Evolutionary conservation across 2,329 filamentous ascomycete genomes (phyloP).

Genomic region (Ilyonectria mors-panacis): DNA sequence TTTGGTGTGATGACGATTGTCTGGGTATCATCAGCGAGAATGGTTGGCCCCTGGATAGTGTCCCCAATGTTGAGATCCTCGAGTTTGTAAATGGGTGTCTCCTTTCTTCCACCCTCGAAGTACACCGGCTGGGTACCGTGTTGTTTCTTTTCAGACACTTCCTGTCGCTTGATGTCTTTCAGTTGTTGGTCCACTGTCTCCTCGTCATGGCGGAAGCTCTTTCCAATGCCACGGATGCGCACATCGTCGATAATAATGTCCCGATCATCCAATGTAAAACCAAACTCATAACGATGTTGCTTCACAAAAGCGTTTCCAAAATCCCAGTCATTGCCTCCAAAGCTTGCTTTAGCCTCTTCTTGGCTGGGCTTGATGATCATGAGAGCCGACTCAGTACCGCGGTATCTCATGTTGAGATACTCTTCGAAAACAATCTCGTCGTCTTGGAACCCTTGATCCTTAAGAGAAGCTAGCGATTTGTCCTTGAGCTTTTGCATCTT

Average conservation of each 20-base stretch:
- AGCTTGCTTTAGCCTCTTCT: conserved; percentile 72
- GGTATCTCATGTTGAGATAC: conserved; percentile 94
- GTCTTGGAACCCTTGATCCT: conserved; percentile 84
- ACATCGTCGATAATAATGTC: conserved; percentile 95
- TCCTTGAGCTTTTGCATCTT: conserved; percentile 86
- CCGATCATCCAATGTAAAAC: conserved; percentile 86
- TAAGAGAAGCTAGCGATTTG: conserved; percentile 78
- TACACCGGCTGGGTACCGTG: conserved; percentile 82
- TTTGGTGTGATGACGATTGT: conserved; percentile 91
- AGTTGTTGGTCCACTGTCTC: conserved; percentile 90
- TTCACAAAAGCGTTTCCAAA: conserved; percentile 88
- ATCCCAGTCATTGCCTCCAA: conserved; percentile 79
- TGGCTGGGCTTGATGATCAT: conserved; percentile 86
- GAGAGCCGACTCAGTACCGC: conserved; percentile 90
- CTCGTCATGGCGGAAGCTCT: conserved; percentile 84
- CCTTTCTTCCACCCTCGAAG: conserved; percentile 83
- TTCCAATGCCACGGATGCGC: conserved; percentile 88
- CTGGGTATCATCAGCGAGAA: conserved; percentile 89
- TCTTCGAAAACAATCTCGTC: conserved; percentile 87
- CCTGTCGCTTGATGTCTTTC: conserved; percentile 74
- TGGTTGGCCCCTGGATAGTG: conserved; percentile 83
- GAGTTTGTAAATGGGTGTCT: conserved; percentile 88
- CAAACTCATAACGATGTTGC: conserved; percentile 93
- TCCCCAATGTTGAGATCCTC: conserved; percentile 81
- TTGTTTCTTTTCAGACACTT: conserved; percentile 70